These are phyloP conservation scores for Mimosa pudica DNA, from an alignment of 306 rosid genomes.

Conservation along the genomic window DNA sequence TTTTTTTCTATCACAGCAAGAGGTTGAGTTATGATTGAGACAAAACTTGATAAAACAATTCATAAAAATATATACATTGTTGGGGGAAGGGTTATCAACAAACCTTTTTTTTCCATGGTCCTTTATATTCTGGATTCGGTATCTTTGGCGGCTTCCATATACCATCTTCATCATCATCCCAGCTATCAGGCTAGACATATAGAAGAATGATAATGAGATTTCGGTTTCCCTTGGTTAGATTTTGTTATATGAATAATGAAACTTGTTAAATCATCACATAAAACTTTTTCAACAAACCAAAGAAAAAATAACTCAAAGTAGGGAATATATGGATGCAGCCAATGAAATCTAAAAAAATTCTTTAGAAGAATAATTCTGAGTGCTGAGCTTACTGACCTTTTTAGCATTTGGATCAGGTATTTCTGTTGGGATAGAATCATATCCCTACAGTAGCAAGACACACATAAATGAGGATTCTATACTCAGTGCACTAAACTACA, in stretches of 20 bases:
- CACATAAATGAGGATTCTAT: conserved; percentile 28
- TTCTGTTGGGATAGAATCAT: conserved; percentile 85
- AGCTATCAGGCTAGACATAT: conserved; percentile 67
- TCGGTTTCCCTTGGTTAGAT: background rate
- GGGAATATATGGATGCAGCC: background rate
- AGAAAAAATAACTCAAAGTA: conserved; percentile 12
- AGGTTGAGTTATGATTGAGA: conserved; percentile 25
- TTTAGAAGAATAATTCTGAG: background rate
- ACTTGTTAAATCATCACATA: conserved; percentile 15
- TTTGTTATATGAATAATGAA: conserved; percentile 14
- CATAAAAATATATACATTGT: background rate
- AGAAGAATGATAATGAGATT: conserved; percentile 15
- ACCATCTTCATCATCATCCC: conserved; percentile 96
- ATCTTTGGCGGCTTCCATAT: conserved; percentile 89
- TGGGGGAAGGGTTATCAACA: conserved; percentile 19
- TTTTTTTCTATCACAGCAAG: conserved; percentile 40
- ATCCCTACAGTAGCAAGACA: conserved; percentile 64
- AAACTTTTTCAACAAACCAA: conserved; percentile 20
- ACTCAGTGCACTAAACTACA: conserved; percentile 31
- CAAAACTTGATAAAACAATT: conserved; percentile 11
- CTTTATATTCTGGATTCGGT: conserved; percentile 93
- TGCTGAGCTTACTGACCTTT: conserved; percentile 63
- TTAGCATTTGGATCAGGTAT: conserved; percentile 87
- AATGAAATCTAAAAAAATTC: conserved; percentile 13
- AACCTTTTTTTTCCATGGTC: conserved; percentile 95